phyloP scores from a whole-genome alignment of 805 yeast genomes.

The Candida qinlingensis region DNA sequence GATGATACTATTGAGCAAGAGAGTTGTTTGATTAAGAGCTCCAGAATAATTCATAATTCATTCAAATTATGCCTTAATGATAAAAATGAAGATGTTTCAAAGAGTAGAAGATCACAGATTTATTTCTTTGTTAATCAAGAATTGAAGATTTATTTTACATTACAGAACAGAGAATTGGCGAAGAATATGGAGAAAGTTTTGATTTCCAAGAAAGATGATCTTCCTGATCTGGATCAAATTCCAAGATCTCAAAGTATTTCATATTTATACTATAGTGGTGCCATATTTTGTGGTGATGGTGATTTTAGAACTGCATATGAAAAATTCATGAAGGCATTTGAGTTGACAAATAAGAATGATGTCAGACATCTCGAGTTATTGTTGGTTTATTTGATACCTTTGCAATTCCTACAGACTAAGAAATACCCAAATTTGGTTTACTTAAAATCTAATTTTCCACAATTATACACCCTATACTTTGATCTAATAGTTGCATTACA shows the following conservation, averaged over 20 bases:
- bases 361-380: conserved; percentile 33
- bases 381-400: conserved; percentile 57
- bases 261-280: conserved; percentile 65
- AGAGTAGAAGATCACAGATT: conserved; percentile 56
- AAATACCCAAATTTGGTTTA: conserved; percentile 39
- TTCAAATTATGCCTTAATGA: conserved; percentile 78
- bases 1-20: conserved; percentile 24
- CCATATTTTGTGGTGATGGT: conserved; percentile 59
- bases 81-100: conserved; percentile 45
- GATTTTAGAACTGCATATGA: conserved; percentile 47
- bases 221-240: conserved; percentile 43
- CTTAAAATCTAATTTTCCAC: conserved; percentile 36
- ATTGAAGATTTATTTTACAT: conserved; percentile 61
- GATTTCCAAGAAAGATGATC: conserved; percentile 42
- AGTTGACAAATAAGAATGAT: conserved; percentile 12
- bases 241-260: conserved; percentile 52
- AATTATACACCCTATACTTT: conserved; percentile 38
- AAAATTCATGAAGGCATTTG: conserved; percentile 45
- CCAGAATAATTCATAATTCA: conserved; percentile 62
- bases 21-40: conserved; percentile 44
- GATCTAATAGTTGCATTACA: conserved; percentile 25
- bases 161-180: conserved; percentile 67
- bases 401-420: conserved; percentile 45
- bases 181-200: conserved; percentile 69
- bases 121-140: conserved; percentile 68